Conservation (phyloP, 1,139 yeast genomes). For the Candida tropicalis region DNA sequence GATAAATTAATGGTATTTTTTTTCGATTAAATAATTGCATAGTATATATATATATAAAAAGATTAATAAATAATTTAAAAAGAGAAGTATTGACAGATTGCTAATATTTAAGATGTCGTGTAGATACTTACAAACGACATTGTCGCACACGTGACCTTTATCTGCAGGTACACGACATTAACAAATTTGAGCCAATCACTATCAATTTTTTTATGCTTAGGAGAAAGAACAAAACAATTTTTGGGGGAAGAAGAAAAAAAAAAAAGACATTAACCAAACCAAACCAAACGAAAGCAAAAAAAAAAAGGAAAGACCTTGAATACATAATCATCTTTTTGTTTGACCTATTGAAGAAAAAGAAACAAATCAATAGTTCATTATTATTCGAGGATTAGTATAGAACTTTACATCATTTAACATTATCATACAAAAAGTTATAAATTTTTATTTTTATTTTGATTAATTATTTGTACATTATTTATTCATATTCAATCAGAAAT, state of each 20-base stretch:
- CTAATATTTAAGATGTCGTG: not conserved
- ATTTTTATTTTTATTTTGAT: too few relatives aligned
- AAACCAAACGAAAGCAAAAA: not conserved
- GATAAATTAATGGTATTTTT: too few relatives aligned
- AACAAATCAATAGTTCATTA: not conserved
- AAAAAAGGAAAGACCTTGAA: too few relatives aligned
- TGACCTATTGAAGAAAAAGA: too few relatives aligned
- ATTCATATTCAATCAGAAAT: not conserved
- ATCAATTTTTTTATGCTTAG: conserved; percentile 12
- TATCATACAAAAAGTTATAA: not conserved
- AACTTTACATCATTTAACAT: not conserved
- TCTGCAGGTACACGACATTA: not conserved
- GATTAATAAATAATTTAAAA: not conserved
- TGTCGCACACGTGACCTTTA: not conserved
- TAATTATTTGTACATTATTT: not conserved
- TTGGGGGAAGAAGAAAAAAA: not conserved
- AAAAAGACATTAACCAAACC: conserved; percentile 1
- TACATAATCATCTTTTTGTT: too few relatives aligned
- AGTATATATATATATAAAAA: too few relatives aligned
- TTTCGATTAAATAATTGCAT: too few relatives aligned
- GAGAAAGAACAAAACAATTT: conserved; percentile 5
- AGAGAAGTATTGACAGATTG: not conserved
- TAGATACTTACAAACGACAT: not conserved
- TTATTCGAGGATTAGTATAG: too few relatives aligned
- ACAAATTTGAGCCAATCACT: conserved; percentile 10